Evolutionary conservation across 352 stramenopile species (phyloP).

Genomic region (Pythium folliculosum): DNA sequence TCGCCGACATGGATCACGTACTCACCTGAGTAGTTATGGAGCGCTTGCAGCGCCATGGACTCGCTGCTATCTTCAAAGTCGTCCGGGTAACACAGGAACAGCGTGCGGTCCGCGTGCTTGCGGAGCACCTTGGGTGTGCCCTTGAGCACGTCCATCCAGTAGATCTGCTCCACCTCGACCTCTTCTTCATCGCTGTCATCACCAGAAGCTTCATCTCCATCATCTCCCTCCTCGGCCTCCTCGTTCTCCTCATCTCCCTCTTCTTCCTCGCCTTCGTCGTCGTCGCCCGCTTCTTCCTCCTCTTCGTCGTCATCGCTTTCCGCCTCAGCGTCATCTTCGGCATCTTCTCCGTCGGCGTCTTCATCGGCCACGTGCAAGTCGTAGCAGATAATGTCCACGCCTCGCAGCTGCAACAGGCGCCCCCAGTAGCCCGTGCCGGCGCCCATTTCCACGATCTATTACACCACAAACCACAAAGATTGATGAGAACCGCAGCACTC

Average conservation of each 20-base stretch:
- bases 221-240: constrained; percentile 52
- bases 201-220: background rate
- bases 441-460: constrained; percentile 91
- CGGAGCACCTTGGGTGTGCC: constrained; percentile 73
- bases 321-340: constrained; percentile 26
- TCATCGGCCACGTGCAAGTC: constrained; percentile 78
- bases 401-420: constrained; percentile 70
- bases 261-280: background rate
- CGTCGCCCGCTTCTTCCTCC: constrained; percentile 25
- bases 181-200: constrained; percentile 59
- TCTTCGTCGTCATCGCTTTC: constrained; percentile 32
- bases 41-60: constrained; percentile 89
- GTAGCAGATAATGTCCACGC: constrained; percentile 88
- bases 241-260: constrained; percentile 38
- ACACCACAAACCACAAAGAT: background rate
- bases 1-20: constrained; percentile 95
- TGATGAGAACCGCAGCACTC: background rate
- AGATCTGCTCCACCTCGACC: constrained; percentile 82
- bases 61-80: constrained; percentile 87
- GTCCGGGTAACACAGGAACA: constrained; percentile 95
- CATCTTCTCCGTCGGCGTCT: constrained; percentile 32
- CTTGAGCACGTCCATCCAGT: constrained; percentile 80
- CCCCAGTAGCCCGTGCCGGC: constrained; percentile 91
- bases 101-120: constrained; percentile 74
- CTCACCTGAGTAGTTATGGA: constrained; percentile 90